phyloP scores from a whole-genome alignment of 305 asterid species.

The Fraxinus sp. region DNA sequence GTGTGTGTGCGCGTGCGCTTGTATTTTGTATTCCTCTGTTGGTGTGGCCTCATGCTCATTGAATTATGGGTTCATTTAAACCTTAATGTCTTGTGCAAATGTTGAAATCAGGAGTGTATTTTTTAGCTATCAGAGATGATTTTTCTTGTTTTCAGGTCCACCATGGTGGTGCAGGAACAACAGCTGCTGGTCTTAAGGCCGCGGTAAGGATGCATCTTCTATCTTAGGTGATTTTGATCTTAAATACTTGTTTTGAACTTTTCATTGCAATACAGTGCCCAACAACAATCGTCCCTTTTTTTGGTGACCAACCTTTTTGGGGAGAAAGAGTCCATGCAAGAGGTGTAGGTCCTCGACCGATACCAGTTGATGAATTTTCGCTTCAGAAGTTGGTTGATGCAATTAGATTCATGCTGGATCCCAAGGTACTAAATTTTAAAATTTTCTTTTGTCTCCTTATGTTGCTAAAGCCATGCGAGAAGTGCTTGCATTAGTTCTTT shows the following conservation, averaged over 20 bases:
- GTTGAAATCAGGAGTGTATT: neutral
- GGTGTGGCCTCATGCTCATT: no score
- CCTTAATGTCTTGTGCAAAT: neutral
- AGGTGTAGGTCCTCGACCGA: slow-evolving; percentile 91
- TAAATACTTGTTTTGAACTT: slow-evolving; percentile 4
- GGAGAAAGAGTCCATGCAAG: slow-evolving; percentile 87
- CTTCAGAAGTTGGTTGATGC: slow-evolving; percentile 59
- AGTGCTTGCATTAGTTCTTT: neutral
- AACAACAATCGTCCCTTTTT: slow-evolving; percentile 83
- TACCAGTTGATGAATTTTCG: slow-evolving; percentile 79
- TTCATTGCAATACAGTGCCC: slow-evolving; percentile 66
- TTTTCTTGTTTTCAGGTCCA: slow-evolving; percentile 65
- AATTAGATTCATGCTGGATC: neutral
- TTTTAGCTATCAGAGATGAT: neutral
- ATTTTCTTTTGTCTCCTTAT: neutral
- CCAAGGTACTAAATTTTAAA: neutral
- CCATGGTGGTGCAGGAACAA: slow-evolving; percentile 98
- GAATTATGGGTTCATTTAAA: neutral
- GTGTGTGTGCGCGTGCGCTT: no score
- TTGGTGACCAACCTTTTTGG: slow-evolving; percentile 98
- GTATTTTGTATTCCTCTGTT: no score
- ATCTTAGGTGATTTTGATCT: slow-evolving; percentile 12
- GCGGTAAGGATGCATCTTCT: slow-evolving; percentile 52
- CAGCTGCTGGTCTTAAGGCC: slow-evolving; percentile 97
- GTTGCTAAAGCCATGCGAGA: neutral